These are phyloP conservation scores for Cyamopsis tetragonoloba DNA, from an alignment of 306 rosid species.

Conservation along the genomic window DNA sequence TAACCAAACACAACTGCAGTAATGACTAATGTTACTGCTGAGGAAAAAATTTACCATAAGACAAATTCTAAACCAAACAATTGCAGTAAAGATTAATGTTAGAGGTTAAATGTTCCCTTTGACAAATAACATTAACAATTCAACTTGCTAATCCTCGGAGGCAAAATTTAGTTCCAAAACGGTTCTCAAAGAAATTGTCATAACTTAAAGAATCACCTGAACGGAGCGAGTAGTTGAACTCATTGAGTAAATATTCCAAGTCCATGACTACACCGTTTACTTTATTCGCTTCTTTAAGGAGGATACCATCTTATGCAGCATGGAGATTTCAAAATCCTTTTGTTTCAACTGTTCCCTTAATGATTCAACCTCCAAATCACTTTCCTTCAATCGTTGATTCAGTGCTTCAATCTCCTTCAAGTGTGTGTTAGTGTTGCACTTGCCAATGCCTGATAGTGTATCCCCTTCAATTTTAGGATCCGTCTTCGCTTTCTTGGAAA, in stretches of 20 bases:
- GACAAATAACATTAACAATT: not conserved
- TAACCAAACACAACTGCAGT: not conserved
- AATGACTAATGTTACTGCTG: not conserved
- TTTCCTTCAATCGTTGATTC: conserved; percentile 37
- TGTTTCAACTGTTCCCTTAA: conserved; percentile 35
- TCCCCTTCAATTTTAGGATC: conserved; percentile 34
- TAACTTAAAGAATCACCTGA: not conserved
- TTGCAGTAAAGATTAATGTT: no score
- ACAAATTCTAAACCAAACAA: no score
- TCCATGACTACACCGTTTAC: not conserved
- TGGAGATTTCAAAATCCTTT: conserved; percentile 47
- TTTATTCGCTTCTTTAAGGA: not conserved
- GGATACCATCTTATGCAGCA: conserved; percentile 37
- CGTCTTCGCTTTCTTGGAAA: conserved; percentile 48
- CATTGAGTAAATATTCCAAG: not conserved
- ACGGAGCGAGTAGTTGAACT: not conserved
- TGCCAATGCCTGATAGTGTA: not conserved
- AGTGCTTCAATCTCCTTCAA: conserved; percentile 39
- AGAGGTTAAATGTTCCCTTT: no score
- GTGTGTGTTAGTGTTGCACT: conserved; percentile 25
- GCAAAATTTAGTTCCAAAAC: not conserved
- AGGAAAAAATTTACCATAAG: no score
- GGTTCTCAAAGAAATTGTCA: not conserved
- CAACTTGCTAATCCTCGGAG: not conserved
- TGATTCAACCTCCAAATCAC: conserved; percentile 40